Conservation (phyloP, 75 land plant species). For the Pinus taeda region DNA sequence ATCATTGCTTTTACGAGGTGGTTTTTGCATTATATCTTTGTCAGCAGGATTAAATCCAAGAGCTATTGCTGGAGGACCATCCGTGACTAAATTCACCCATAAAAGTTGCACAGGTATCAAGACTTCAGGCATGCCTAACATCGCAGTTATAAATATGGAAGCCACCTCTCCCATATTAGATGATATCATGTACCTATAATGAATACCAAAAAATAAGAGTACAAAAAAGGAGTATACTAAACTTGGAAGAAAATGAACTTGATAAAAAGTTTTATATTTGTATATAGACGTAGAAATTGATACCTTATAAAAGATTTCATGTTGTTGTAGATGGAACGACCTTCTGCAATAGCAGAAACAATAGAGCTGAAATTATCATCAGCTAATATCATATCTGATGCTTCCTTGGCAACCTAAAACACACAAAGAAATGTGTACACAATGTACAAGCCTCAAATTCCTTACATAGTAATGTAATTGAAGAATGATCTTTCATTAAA, state of each 20-base stretch:
- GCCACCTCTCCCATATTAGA: conserved; percentile 57
- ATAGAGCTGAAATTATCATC: too few relatives aligned
- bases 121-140: conserved; percentile 62
- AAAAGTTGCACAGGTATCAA: conserved; percentile 44
- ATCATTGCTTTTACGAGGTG: conserved; percentile 62
- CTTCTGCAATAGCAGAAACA: too few relatives aligned
- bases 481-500: too few relatives aligned
- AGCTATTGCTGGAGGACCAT: conserved; percentile 45
- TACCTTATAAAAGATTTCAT: too few relatives aligned
- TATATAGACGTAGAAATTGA: not conserved
- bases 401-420: too few relatives aligned
- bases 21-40: conserved; percentile 46
- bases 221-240: not conserved
- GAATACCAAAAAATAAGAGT: not conserved
- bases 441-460: too few relatives aligned
- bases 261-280: not conserved
- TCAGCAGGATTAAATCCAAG: conserved; percentile 90
- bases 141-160: conserved; percentile 89
- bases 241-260: not conserved
- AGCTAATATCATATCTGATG: too few relatives aligned
- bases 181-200: conserved; percentile 42
- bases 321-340: too few relatives aligned
- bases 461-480: too few relatives aligned
- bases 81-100: conserved; percentile 88
- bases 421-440: too few relatives aligned